phyloP scores from a whole-genome alignment of 1,284 basidiomycete species.

The Phenoliferia sp. region DNA sequence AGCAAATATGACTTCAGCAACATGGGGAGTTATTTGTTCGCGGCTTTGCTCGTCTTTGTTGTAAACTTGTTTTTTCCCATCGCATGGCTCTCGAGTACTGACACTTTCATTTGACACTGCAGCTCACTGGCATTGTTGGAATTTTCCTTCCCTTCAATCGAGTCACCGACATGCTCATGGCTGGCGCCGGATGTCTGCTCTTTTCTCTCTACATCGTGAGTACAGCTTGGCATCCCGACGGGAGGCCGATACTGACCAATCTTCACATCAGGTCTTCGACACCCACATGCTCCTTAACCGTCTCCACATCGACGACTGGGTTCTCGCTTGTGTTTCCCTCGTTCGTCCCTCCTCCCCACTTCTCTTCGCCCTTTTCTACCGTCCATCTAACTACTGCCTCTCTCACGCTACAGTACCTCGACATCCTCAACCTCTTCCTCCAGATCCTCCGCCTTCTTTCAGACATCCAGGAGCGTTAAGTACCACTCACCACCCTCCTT shows the following conservation, averaged over 20 bases:
- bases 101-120: background rate
- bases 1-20: conserved; percentile 76
- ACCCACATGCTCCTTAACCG: conserved; percentile 76
- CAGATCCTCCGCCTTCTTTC: conserved; percentile 65
- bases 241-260: background rate
- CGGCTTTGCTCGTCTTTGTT: conserved; percentile 60
- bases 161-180: conserved; percentile 70
- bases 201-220: conserved; percentile 36
- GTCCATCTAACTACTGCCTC: background rate
- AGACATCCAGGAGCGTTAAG: conserved; percentile 28
- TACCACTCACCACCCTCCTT: background rate
- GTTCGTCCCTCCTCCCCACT: no score
- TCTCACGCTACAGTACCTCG: conserved; percentile 33
- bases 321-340: conserved; percentile 74
- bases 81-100: background rate
- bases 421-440: conserved; percentile 63
- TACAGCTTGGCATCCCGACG: background rate
- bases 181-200: conserved; percentile 45
- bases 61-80: background rate
- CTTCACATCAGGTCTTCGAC: conserved; percentile 53
- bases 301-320: conserved; percentile 60
- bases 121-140: conserved; percentile 67
- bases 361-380: no score
- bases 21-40: conserved; percentile 78
- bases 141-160: conserved; percentile 72